Evolutionary conservation across 2,329 filamentous ascomycete species (phyloP).

Genomic region (Sclerotinia subarctica): DNA sequence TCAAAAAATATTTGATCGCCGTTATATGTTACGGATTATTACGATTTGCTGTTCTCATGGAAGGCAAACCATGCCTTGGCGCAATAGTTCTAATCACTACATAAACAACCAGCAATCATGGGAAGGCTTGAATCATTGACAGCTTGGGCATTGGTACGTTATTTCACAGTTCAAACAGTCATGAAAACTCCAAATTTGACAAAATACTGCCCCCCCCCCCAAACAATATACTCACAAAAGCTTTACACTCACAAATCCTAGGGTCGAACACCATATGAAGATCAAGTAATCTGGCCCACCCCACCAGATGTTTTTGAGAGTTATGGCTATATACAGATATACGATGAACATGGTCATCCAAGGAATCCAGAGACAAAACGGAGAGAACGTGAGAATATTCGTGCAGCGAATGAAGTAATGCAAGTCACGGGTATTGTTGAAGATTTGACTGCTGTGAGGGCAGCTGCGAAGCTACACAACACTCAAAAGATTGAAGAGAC

Average conservation of each 20-base stretch:
- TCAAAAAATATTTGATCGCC: neutral
- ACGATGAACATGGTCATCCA: conserved; percentile 38
- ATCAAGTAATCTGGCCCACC: conserved; percentile 31
- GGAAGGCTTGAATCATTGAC: conserved; percentile 32
- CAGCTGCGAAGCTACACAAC: conserved; percentile 26
- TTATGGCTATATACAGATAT: conserved; percentile 29
- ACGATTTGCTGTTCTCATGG: neutral
- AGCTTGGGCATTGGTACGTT: conserved; percentile 32
- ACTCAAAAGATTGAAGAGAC: conserved; percentile 33
- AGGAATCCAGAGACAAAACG: conserved; percentile 37
- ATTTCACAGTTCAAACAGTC: neutral
- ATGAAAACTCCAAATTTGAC: neutral
- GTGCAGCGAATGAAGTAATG: conserved; percentile 41
- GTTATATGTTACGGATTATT: neutral
- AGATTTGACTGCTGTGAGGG: conserved; percentile 31
- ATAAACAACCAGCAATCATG: conserved; percentile 11
- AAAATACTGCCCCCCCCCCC: neutral
- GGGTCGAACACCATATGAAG: conserved; percentile 39
- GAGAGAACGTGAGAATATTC: conserved; percentile 37
- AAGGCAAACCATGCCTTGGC: conserved; percentile 1
- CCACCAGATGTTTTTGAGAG: conserved; percentile 20
- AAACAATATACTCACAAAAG: neutral
- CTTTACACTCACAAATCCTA: conserved; percentile 19
- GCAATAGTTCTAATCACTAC: neutral
- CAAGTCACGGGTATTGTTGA: conserved; percentile 39